Evolutionary conservation across 1,284 basidiomycete species (phyloP).

Genomic region (Lentinula novae-zelandiae): DNA sequence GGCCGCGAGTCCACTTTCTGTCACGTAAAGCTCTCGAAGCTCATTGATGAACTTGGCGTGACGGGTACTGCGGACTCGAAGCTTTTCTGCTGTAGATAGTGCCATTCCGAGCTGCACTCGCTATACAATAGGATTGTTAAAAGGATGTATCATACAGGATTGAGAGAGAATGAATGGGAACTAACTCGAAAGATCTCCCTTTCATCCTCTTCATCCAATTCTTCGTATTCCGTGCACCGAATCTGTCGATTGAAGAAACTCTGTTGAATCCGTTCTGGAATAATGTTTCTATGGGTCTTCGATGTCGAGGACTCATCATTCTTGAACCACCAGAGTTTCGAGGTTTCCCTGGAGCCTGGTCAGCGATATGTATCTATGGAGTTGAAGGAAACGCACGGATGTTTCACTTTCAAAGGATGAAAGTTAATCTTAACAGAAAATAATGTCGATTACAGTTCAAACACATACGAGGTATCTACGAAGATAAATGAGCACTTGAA

Average conservation of each 20-base stretch:
- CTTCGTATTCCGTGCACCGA: constrained; percentile 69
- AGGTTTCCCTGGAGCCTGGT: neutral
- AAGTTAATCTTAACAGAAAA: constrained; percentile 4
- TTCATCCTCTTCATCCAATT: constrained; percentile 54
- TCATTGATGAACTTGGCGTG: constrained; percentile 51
- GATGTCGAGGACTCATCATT: neutral
- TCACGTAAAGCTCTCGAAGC: constrained; percentile 42
- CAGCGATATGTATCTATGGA: neutral
- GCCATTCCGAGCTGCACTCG: constrained; percentile 77
- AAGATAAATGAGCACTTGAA: neutral
- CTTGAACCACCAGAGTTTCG: neutral
- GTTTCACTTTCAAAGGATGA: constrained; percentile 37
- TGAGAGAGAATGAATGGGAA: neutral
- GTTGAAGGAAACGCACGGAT: constrained; percentile 38
- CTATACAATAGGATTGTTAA: constrained; percentile 26
- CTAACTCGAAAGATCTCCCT: constrained; percentile 74
- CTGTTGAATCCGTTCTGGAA: constrained; percentile 38
- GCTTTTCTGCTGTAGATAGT: constrained; percentile 71
- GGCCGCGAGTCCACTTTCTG: constrained; percentile 36
- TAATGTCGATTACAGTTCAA: neutral
- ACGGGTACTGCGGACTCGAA: constrained; percentile 56
- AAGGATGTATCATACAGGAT: too few species aligned
- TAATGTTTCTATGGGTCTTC: neutral
- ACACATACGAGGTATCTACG: constrained; percentile 53
- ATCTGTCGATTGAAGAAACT: constrained; percentile 66